Conservation (phyloP, 1,284 basidiomycete genomes). For the Trametes hirsuta region DNA sequence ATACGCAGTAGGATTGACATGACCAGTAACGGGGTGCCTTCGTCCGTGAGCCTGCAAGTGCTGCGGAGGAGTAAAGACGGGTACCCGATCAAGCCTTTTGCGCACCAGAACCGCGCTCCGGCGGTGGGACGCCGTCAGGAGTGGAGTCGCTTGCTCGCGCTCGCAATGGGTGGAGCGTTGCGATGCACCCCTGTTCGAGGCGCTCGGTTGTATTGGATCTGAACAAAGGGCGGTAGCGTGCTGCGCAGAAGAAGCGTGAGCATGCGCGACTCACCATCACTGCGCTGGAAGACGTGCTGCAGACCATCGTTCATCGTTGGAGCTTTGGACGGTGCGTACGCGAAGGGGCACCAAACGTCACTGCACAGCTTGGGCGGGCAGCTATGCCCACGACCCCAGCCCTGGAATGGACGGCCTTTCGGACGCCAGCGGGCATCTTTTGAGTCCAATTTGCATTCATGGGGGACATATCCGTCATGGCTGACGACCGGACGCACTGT, state of each 20-base stretch:
- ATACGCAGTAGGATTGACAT: background rate
- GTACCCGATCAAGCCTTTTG: background rate
- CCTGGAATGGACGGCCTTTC: background rate
- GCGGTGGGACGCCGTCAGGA: background rate
- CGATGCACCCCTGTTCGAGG: conserved; percentile 2
- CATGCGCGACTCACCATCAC: conserved; percentile 6
- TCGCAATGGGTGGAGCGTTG: conserved; percentile 8
- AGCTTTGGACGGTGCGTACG: background rate
- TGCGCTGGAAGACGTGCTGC: conserved; percentile 4
- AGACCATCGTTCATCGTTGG: no score
- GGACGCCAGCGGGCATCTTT: background rate
- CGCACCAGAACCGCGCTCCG: background rate
- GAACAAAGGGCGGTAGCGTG: background rate
- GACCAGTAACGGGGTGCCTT: conserved; percentile 8
- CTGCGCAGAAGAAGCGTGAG: background rate
- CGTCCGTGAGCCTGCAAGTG: background rate
- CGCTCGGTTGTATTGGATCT: background rate
- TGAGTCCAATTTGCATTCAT: background rate
- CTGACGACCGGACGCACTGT: no score
- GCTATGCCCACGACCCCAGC: background rate
- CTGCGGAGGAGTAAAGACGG: conserved; percentile 2
- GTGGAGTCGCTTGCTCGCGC: conserved; percentile 13
- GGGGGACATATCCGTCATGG: no score
- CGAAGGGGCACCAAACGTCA: conserved; percentile 8
- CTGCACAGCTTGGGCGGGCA: conserved; percentile 2